These are phyloP conservation scores for Rhizopogon salebrosus DNA, from an alignment of 768 basidiomycete species.

Conservation along the genomic window DNA sequence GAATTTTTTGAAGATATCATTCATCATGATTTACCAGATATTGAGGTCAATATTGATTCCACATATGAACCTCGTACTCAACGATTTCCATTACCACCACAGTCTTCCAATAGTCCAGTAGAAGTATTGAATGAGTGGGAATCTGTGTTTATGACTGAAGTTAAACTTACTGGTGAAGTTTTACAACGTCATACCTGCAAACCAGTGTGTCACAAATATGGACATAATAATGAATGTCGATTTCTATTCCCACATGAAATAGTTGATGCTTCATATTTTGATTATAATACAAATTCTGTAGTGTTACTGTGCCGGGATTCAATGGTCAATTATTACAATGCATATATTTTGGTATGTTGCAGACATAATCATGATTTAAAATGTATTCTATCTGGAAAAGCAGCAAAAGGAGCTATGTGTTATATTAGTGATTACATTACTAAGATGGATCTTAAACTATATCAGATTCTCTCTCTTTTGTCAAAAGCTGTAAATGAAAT, in stretches of 20 bases:
- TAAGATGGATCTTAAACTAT: too few relatives aligned
- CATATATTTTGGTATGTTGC: constrained; percentile 26
- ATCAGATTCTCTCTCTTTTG: too few relatives aligned
- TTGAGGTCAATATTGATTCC: constrained; percentile 13
- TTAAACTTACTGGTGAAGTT: constrained; percentile 16
- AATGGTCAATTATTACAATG: constrained; percentile 28
- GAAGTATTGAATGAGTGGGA: constrained; percentile 2
- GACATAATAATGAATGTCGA: constrained; percentile 19
- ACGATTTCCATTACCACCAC: too few relatives aligned
- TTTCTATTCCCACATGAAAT: constrained; percentile 32
- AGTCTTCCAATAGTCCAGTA: not conserved
- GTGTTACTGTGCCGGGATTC: constrained; percentile 17
- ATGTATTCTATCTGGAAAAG: constrained; percentile 29
- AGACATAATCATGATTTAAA: constrained; percentile 31
- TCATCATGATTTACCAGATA: constrained; percentile 22
- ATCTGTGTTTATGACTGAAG: not conserved
- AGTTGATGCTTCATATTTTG: constrained; percentile 21
- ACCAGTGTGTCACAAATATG: constrained; percentile 27
- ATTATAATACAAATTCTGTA: constrained; percentile 27
- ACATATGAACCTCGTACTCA: too few relatives aligned
- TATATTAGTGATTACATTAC: constrained; percentile 33
- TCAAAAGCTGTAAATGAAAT: too few relatives aligned
- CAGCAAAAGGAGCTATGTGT: constrained; percentile 31
- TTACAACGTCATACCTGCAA: constrained; percentile 16
- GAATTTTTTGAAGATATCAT: constrained; percentile 29